phyloP scores from a whole-genome alignment of 164 flowering plant genomes.

The Kingdonia uniflora region DNA sequence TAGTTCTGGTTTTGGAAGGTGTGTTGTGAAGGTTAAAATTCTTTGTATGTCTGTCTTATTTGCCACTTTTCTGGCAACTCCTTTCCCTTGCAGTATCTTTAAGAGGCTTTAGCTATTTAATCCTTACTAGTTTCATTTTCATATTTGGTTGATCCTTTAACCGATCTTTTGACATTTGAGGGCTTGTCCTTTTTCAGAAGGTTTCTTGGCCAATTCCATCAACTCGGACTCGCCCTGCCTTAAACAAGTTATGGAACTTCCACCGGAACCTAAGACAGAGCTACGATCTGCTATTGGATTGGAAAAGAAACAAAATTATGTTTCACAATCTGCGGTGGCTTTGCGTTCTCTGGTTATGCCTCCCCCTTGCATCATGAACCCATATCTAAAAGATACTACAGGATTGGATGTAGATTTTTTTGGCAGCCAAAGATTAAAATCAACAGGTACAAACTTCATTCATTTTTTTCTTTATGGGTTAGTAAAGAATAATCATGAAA shows the following conservation, averaged over 20 bases:
- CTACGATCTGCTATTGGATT: slow-evolving; percentile 17
- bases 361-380: slow-evolving; percentile 87
- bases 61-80: no score
- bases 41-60: no score
- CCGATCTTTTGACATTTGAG: neutral
- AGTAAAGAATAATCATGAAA: no score
- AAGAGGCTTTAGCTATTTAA: no score
- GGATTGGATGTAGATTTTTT: slow-evolving; percentile 47
- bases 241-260: slow-evolving; percentile 27
- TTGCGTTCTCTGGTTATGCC: slow-evolving; percentile 87
- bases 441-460: slow-evolving; percentile 46
- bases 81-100: no score
- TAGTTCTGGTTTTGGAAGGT: no score
- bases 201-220: slow-evolving; percentile 15
- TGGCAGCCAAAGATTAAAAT: slow-evolving; percentile 58
- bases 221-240: slow-evolving; percentile 21
- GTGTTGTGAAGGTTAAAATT: no score
- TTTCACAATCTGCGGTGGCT: slow-evolving; percentile 85
- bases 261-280: slow-evolving; percentile 21
- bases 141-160: no score
- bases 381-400: slow-evolving; percentile 44
- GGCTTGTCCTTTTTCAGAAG: slow-evolving; percentile 20
- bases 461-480: neutral
- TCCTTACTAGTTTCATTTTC: no score
- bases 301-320: slow-evolving; percentile 37